Conservation (phyloP, 148 eudicot genomes). For the Rhododendron williamsianum region DNA sequence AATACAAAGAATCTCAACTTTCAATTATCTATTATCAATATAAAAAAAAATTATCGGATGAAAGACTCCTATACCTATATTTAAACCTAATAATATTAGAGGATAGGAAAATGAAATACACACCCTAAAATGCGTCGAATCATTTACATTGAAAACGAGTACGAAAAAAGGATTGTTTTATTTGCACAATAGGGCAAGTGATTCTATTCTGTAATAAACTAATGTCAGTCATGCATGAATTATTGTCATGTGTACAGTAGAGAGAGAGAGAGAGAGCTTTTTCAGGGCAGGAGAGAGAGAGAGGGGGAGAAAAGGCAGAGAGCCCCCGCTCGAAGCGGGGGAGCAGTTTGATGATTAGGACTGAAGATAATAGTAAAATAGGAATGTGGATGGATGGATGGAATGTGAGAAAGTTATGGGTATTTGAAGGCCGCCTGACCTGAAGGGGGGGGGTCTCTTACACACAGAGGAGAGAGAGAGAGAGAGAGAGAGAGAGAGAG, state of each 20-base stretch:
- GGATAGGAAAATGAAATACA: no score
- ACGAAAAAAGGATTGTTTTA: not conserved
- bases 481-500: not conserved
- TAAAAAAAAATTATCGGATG: no score
- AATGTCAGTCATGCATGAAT: constrained; percentile 36
- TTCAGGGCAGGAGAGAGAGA: constrained; percentile 16
- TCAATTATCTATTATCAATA: no score
- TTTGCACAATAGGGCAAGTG: not conserved
- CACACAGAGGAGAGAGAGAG: not conserved
- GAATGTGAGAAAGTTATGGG: constrained; percentile 43
- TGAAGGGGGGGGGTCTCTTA: not conserved
- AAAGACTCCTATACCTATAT: no score
- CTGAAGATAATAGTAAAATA: constrained; percentile 12
- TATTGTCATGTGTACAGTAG: constrained; percentile 29
- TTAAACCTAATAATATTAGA: no score
- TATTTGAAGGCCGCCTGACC: constrained; percentile 24
- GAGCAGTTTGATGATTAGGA: constrained; percentile 42
- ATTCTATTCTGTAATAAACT: not conserved
- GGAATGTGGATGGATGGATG: constrained; percentile 17
- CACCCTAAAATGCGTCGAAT: not conserved
- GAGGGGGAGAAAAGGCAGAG: not conserved
- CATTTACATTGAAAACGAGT: not conserved
- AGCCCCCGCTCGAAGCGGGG: constrained; percentile 39
- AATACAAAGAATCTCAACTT: not conserved
- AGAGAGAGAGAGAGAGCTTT: constrained; percentile 13